Evolutionary conservation across 2,329 filamentous ascomycete genomes (phyloP).

Genomic region (Claviceps sp.): DNA sequence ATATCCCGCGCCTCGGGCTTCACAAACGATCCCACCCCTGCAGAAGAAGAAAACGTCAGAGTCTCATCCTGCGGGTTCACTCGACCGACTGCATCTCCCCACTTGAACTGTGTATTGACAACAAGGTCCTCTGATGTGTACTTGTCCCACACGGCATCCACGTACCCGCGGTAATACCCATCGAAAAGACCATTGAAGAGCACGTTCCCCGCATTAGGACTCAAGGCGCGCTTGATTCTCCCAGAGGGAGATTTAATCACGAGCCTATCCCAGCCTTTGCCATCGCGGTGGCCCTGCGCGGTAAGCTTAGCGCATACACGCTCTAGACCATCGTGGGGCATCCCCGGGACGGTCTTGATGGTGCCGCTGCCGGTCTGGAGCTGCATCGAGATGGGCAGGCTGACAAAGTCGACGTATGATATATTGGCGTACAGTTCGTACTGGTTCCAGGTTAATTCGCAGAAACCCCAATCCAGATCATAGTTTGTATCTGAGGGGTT

Average conservation of each 20-base stretch:
- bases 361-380: constrained; percentile 33
- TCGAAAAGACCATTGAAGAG: constrained; percentile 31
- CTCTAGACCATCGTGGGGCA: constrained; percentile 32
- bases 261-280: constrained; percentile 38
- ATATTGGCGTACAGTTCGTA: constrained; percentile 54
- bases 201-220: constrained; percentile 36
- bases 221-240: constrained; percentile 34
- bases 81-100: constrained; percentile 33
- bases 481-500: constrained; percentile 53
- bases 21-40: constrained; percentile 29
- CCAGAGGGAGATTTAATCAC: constrained; percentile 28
- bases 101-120: constrained; percentile 40
- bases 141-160: constrained; percentile 37
- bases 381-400: constrained; percentile 45
- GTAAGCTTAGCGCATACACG: constrained; percentile 30
- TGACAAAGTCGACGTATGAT: constrained; percentile 64
- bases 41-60: constrained; percentile 23
- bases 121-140: constrained; percentile 31
- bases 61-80: constrained; percentile 20
- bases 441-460: constrained; percentile 54
- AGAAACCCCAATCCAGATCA: constrained; percentile 50
- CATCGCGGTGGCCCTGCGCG: constrained; percentile 31
- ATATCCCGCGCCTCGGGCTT: constrained; percentile 36
- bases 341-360: constrained; percentile 33
- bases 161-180: constrained; percentile 36